A percentile compares a stretch with the other conserved stretches of the same genome.
phyloP scores from a whole-genome alignment of 1,284 basidiomycete genomes.

The Cystobasidiaceae sp. region DNA sequence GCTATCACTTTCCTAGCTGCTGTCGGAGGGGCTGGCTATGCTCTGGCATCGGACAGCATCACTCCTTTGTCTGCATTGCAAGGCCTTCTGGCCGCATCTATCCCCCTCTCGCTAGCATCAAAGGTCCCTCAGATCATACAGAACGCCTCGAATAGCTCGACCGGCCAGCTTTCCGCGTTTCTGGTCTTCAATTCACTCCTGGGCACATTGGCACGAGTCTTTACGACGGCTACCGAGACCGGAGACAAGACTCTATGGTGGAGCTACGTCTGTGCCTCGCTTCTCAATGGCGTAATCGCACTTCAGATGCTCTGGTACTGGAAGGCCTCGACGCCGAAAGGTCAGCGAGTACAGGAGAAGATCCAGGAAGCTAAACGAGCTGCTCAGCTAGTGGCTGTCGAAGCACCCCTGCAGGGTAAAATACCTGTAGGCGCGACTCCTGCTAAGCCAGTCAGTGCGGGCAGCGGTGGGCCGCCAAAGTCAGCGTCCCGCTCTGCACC shows the following conservation, averaged over 20 bases:
- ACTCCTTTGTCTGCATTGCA: conserved; percentile 56
- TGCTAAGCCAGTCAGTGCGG: conserved; percentile 8
- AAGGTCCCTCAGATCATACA: conserved; percentile 82
- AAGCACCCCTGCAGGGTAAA: conserved; percentile 1
- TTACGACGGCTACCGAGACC: conserved; percentile 81
- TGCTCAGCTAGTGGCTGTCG: conserved; percentile 3
- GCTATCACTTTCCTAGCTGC: conserved; percentile 38
- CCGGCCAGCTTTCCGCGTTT: conserved; percentile 84
- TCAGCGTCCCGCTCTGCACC: conserved; percentile 2
- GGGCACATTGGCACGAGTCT: conserved; percentile 80
- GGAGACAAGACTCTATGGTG: conserved; percentile 70
- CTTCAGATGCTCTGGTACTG: conserved; percentile 66
- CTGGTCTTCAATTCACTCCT: conserved; percentile 74
- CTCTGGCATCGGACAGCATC: conserved; percentile 48
- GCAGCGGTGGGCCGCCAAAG: conserved; percentile 2
- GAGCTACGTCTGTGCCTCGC: conserved; percentile 71
- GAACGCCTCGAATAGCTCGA: conserved; percentile 66
- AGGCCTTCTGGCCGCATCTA: conserved; percentile 54
- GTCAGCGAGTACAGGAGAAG: conserved; percentile 25
- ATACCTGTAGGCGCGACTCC: conserved; percentile 21
- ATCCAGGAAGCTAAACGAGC: conserved; percentile 3
- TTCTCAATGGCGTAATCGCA: conserved; percentile 72
- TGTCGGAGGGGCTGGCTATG: conserved; percentile 49
- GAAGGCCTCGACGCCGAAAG: conserved; percentile 11
- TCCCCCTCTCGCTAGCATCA: conserved; percentile 75